phyloP scores from a whole-genome alignment of 768 basidiomycete species.

The Boletus subparvulus region DNA sequence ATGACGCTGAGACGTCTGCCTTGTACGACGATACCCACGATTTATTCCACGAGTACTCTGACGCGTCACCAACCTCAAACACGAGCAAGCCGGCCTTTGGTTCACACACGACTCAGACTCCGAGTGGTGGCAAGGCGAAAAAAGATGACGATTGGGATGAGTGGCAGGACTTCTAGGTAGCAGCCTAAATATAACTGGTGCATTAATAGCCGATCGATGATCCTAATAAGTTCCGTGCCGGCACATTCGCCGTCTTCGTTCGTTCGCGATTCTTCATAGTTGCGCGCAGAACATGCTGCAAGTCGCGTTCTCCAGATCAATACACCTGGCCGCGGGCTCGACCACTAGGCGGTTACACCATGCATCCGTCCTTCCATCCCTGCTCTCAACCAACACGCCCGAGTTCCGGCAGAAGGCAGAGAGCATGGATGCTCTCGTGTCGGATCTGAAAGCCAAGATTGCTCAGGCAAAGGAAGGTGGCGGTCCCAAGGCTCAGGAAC shows the following conservation, averaged over 20 bases:
- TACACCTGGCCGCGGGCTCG: constrained; percentile 1
- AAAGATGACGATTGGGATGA: constrained; percentile 69
- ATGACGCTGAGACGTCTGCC: constrained; percentile 56
- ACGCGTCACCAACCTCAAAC: constrained; percentile 18
- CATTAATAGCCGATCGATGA: constrained; percentile 6
- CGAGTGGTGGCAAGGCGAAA: constrained; percentile 20
- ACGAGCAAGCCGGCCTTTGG: constrained; percentile 3
- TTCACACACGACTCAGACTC: constrained; percentile 2
- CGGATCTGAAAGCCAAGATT: constrained; percentile 60
- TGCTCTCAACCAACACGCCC: constrained; percentile 64
- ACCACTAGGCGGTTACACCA: constrained; percentile 49
- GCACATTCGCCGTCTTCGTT: neutral
- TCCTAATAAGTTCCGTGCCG: constrained; percentile 22
- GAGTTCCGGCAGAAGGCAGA: constrained; percentile 68
- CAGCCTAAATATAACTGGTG: neutral
- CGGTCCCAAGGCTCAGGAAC: constrained; percentile 67
- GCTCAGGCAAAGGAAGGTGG: constrained; percentile 67
- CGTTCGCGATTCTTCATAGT: neutral
- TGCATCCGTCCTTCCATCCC: constrained; percentile 70
- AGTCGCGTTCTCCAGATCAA: constrained; percentile 14
- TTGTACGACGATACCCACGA: constrained; percentile 67
- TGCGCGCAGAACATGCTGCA: constrained; percentile 21
- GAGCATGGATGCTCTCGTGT: constrained; percentile 69
- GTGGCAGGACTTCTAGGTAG: constrained; percentile 74
- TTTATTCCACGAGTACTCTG: constrained; percentile 46